These are phyloP conservation scores for Heracleum sosnowskyi DNA, from an alignment of 129 eudicot genomes.

Conservation along the genomic window DNA sequence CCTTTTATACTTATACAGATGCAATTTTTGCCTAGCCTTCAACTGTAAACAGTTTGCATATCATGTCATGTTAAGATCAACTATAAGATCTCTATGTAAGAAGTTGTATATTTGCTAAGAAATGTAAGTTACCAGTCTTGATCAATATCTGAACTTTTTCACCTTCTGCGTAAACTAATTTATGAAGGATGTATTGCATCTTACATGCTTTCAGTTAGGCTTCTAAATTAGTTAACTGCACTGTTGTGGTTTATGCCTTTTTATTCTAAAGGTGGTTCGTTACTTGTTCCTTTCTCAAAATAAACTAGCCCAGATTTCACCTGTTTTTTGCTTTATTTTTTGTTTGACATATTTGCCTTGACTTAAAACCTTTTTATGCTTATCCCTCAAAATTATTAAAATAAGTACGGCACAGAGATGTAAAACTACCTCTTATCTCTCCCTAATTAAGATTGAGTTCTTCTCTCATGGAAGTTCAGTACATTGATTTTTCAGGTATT, in stretches of 20 bases:
- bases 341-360: neutral
- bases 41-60: neutral
- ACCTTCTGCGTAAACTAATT: neutral
- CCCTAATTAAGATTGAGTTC: neutral
- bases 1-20: neutral
- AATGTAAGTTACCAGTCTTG: neutral
- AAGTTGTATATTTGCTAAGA: neutral
- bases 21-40: neutral
- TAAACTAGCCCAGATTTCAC: neutral
- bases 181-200: neutral
- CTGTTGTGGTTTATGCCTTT: neutral
- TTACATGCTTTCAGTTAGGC: neutral
- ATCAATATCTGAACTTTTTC: neutral
- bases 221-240: neutral
- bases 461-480: neutral
- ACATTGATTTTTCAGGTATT: slow-evolving; percentile 41
- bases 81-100: too few relatives aligned
- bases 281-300: neutral
- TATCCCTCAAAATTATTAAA: neutral
- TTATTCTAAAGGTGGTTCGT: neutral
- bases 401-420: neutral
- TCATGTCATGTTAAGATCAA: neutral
- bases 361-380: neutral
- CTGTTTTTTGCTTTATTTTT: neutral
- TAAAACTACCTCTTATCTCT: neutral